Evolutionary conservation across 352 stramenopile species (phyloP).

Genomic region (Pythium oligandrum): DNA sequence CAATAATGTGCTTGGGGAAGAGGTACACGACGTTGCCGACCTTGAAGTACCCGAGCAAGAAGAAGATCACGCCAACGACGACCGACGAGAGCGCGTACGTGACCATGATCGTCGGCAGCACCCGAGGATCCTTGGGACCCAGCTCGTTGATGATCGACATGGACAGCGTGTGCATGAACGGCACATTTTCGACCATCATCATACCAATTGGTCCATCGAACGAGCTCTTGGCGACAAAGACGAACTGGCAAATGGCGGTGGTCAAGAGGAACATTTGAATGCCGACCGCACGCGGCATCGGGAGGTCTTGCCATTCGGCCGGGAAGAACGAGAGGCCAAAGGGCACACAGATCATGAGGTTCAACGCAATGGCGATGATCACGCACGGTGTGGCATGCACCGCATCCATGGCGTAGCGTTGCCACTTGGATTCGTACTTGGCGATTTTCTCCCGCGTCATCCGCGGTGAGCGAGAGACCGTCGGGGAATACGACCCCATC

Average conservation of each 20-base stretch:
- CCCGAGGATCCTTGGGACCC: slow-evolving; percentile 58
- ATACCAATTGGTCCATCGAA: slow-evolving; percentile 73
- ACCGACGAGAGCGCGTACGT: slow-evolving; percentile 88
- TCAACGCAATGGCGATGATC: slow-evolving; percentile 67
- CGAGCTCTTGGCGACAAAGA: slow-evolving; percentile 68
- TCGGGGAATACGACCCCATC: neutral
- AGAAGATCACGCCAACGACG: slow-evolving; percentile 88
- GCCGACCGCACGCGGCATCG: slow-evolving; percentile 66
- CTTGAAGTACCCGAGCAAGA: slow-evolving; percentile 83
- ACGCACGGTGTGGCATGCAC: slow-evolving; percentile 47
- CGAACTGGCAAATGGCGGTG: slow-evolving; percentile 77
- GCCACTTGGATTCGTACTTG: slow-evolving; percentile 12
- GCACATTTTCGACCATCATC: slow-evolving; percentile 97
- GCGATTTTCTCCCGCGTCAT: neutral
- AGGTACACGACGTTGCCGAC: slow-evolving; percentile 91
- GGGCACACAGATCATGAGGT: slow-evolving; percentile 86
- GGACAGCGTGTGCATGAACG: slow-evolving; percentile 92
- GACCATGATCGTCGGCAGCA: slow-evolving; percentile 90
- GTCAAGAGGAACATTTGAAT: slow-evolving; percentile 85
- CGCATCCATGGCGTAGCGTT: slow-evolving; percentile 20
- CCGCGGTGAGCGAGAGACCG: neutral
- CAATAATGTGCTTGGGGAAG: slow-evolving; percentile 93
- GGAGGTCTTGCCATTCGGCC: slow-evolving; percentile 68
- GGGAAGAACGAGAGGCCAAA: slow-evolving; percentile 86
- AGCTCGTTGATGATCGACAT: slow-evolving; percentile 82